These are phyloP conservation scores for Lasiodiplodia hormozganensis DNA, from an alignment of 2,329 filamentous ascomycete genomes.

Conservation along the genomic window DNA sequence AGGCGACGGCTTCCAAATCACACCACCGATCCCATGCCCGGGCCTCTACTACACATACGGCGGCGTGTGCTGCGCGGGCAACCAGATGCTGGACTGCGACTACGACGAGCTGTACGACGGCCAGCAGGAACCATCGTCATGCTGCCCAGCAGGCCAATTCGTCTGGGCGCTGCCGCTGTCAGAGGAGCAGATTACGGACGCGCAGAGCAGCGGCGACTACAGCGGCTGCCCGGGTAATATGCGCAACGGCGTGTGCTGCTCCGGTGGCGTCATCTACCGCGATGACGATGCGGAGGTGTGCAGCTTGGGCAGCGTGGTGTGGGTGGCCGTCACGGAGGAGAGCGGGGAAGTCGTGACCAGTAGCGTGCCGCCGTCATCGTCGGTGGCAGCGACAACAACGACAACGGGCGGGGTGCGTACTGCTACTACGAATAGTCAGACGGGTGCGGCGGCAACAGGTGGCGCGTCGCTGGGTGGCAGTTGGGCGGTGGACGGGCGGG, in stretches of 20 bases:
- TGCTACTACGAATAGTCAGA: not conserved
- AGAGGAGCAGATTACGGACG: not conserved
- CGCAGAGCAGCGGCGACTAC: not conserved
- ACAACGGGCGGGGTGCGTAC: not conserved
- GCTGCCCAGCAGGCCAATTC: slow-evolving; percentile 7
- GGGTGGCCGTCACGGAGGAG: not conserved
- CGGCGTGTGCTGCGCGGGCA: slow-evolving; percentile 10
- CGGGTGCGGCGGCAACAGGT: not conserved
- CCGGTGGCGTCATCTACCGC: not conserved
- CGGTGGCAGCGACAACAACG: not conserved
- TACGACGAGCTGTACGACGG: not conserved
- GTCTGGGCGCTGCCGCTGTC: slow-evolving; percentile 6
- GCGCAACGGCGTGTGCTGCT: slow-evolving; percentile 1
- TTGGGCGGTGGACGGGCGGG: not conserved
- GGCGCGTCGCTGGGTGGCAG: not conserved
- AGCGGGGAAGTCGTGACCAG: not conserved
- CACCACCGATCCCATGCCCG: slow-evolving; percentile 1
- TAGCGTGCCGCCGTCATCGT: not conserved
- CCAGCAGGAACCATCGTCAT: not conserved
- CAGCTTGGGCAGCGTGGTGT: not conserved
- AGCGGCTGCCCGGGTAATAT: slow-evolving; percentile 9
- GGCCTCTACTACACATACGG: slow-evolving; percentile 20
- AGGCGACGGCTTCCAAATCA: not conserved
- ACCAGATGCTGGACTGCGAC: not conserved
- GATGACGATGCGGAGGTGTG: not conserved